Conservation (phyloP, 108 stramenopile species). For the Cyclostephanos tholiformis region DNA sequence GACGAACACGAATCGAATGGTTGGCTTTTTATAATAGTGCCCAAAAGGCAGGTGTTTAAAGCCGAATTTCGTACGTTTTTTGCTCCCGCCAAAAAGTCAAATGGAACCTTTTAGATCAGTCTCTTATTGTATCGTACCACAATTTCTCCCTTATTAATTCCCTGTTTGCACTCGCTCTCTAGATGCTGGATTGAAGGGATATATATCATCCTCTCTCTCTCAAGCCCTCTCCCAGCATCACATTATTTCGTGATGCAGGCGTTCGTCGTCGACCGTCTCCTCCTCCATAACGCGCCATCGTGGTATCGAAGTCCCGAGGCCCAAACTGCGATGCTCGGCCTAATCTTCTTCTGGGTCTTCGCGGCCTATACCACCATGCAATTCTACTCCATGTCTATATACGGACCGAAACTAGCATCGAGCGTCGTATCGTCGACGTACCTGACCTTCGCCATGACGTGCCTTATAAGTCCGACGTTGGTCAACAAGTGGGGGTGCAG, state of each 20-base stretch:
- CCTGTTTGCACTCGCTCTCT: too few relatives aligned
- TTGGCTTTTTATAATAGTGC: too few relatives aligned
- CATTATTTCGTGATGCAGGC: background rate
- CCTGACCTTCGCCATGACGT: constrained; percentile 45
- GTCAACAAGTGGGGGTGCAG: constrained; percentile 51
- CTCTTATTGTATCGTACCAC: too few relatives aligned
- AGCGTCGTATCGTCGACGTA: constrained; percentile 44
- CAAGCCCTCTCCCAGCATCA: too few relatives aligned
- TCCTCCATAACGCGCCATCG: constrained; percentile 19
- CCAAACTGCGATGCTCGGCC: constrained; percentile 45
- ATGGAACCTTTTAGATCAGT: too few relatives aligned
- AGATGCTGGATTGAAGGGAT: too few relatives aligned
- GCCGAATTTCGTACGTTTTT: too few relatives aligned
- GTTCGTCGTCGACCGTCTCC: constrained; percentile 12
- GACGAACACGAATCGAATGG: too few relatives aligned
- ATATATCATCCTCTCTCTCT: too few relatives aligned
- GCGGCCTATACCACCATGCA: constrained; percentile 62
- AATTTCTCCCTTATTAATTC: too few relatives aligned
- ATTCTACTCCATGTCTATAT: constrained; percentile 49
- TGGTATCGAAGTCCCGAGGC: constrained; percentile 44
- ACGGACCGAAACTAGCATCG: constrained; percentile 49
- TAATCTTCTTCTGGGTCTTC: constrained; percentile 62
- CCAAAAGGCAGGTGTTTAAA: too few relatives aligned
- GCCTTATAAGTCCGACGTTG: constrained; percentile 46
- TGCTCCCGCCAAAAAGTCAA: too few relatives aligned